Conservation (phyloP, 2,329 filamentous ascomycete genomes). For the Ceratocystiopsis sp. region DNA sequence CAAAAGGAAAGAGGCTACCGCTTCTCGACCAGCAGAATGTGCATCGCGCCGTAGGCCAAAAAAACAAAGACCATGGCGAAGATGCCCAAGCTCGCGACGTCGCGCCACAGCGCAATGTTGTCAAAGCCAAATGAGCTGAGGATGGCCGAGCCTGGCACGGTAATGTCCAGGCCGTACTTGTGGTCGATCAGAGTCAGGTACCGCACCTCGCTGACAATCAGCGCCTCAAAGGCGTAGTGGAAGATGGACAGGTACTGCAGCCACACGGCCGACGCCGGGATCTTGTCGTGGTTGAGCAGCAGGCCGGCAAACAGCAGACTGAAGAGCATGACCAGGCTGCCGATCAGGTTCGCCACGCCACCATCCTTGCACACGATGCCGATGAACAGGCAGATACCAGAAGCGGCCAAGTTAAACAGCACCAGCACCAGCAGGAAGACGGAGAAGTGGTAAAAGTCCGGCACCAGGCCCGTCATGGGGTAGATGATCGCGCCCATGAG, state of each 20-base stretch:
- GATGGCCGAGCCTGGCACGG: constrained; percentile 86
- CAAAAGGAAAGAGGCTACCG: constrained; percentile 28
- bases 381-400: constrained; percentile 87
- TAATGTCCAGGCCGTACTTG: constrained; percentile 92
- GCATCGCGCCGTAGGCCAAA: constrained; percentile 83
- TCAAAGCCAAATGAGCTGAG: constrained; percentile 90
- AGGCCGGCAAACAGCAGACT: constrained; percentile 87
- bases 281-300: constrained; percentile 84
- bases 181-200: constrained; percentile 80
- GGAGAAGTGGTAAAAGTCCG: constrained; percentile 68
- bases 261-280: constrained; percentile 73
- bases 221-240: constrained; percentile 90
- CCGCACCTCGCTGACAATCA: constrained; percentile 94
- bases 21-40: constrained; percentile 81
- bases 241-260: constrained; percentile 90
- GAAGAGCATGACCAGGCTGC: constrained; percentile 94
- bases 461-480: constrained; percentile 87
- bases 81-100: constrained; percentile 64
- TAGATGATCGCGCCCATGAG: constrained; percentile 94
- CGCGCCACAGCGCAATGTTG: constrained; percentile 68
- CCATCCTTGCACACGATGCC: constrained; percentile 87
- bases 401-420: constrained; percentile 88
- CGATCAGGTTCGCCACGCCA: constrained; percentile 83
- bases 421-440: constrained; percentile 85
- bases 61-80: constrained; percentile 74